These are phyloP conservation scores for Cyberlindnera mycetangii DNA, from an alignment of 805 yeast genomes.

Conservation along the genomic window DNA sequence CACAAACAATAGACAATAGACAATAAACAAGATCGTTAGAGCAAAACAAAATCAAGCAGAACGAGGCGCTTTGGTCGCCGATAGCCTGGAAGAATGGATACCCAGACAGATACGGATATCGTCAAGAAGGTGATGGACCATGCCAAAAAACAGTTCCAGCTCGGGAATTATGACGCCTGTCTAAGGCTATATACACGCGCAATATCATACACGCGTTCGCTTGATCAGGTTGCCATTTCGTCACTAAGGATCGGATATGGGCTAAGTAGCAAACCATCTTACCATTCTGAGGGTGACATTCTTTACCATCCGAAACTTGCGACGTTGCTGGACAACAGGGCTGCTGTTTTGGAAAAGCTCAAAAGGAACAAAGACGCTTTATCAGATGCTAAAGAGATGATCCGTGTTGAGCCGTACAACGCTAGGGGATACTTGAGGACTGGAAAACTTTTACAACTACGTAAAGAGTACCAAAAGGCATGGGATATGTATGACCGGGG, in stretches of 20 bases:
- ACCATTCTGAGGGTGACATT: constrained; percentile 5
- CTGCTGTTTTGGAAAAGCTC: constrained; percentile 23
- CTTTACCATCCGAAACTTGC: constrained; percentile 24
- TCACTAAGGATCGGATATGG: constrained; percentile 15
- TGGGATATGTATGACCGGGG: constrained; percentile 12
- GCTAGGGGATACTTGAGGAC: constrained; percentile 25
- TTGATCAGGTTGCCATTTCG: constrained; percentile 14
- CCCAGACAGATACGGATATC: constrained; percentile 4
- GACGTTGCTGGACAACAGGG: constrained; percentile 24
- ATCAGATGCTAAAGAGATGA: constrained; percentile 17
- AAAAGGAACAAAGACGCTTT: constrained; percentile 15
- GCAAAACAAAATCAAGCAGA: no score
- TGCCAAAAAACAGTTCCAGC: constrained; percentile 18
- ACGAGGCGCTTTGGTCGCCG: not conserved
- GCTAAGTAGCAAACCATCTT: constrained; percentile 18
- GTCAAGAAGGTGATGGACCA: constrained; percentile 15
- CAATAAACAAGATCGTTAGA: no score
- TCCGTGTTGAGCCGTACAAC: constrained; percentile 26
- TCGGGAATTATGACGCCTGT: constrained; percentile 15
- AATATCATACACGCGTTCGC: constrained; percentile 18
- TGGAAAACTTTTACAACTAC: constrained; percentile 14
- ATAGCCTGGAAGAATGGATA: not conserved
- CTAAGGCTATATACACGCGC: constrained; percentile 19
- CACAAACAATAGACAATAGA: not conserved
- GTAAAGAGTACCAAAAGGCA: constrained; percentile 11